Conservation (phyloP, 2,329 filamentous ascomycete species). For the Alternaria alternata region DNA sequence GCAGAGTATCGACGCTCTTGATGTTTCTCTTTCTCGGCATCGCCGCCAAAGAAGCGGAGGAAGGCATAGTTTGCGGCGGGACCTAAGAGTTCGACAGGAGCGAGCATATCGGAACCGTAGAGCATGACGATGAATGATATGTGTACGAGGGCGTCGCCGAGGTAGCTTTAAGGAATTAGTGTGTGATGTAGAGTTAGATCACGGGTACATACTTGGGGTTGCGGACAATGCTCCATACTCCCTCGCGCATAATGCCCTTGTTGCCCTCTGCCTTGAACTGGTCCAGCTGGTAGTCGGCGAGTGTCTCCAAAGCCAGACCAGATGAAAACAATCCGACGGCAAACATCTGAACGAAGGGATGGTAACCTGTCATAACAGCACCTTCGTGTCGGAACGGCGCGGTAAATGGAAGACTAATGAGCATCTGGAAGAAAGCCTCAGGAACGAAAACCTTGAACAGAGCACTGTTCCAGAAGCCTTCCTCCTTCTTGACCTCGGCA, state of each 20-base stretch:
- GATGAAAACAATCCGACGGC: slow-evolving; percentile 65
- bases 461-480: slow-evolving; percentile 66
- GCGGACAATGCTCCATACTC: slow-evolving; percentile 68
- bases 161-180: slow-evolving; percentile 57
- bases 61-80: slow-evolving; percentile 67
- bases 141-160: slow-evolving; percentile 68
- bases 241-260: slow-evolving; percentile 59
- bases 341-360: slow-evolving; percentile 45
- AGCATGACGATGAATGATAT: slow-evolving; percentile 66
- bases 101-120: slow-evolving; percentile 63
- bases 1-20: slow-evolving; percentile 63
- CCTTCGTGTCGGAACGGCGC: slow-evolving; percentile 61
- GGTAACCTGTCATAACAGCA: slow-evolving; percentile 49
- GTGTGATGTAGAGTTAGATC: neutral
- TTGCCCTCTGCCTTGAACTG: slow-evolving; percentile 57
- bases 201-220: slow-evolving; percentile 66
- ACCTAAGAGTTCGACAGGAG: slow-evolving; percentile 63
- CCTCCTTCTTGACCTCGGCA: slow-evolving; percentile 59
- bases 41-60: slow-evolving; percentile 65
- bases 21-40: slow-evolving; percentile 62
- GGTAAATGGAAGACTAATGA: slow-evolving; percentile 66
- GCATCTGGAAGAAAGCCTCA: slow-evolving; percentile 64
- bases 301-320: slow-evolving; percentile 64
- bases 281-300: slow-evolving; percentile 66
- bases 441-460: slow-evolving; percentile 64